phyloP scores from a whole-genome alignment of 129 eudicot species.

The Lonicera japonica region DNA sequence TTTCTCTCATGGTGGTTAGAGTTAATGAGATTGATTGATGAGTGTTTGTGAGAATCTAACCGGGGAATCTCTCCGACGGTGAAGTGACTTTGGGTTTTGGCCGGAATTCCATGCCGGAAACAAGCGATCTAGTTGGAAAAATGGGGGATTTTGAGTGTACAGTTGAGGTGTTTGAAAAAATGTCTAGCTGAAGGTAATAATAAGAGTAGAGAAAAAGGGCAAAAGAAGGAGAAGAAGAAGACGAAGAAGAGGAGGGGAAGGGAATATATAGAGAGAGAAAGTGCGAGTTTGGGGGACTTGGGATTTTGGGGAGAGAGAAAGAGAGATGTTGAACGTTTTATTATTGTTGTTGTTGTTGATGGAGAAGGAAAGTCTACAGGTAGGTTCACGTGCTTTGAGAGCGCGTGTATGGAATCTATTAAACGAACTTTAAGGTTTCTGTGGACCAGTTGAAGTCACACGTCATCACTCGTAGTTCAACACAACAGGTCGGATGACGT shows the following conservation, averaged over 20 bases:
- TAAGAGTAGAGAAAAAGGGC: not conserved
- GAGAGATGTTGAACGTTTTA: constrained; percentile 13
- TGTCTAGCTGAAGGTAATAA: constrained; percentile 17
- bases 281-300: not conserved
- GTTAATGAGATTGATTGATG: not conserved
- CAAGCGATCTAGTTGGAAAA: constrained; percentile 18
- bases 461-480: not conserved
- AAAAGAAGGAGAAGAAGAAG: too few species aligned
- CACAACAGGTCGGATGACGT: not conserved
- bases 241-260: too few species aligned
- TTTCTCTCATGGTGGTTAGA: not conserved
- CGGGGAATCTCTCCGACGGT: constrained; percentile 8
- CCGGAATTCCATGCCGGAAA: constrained; percentile 18
- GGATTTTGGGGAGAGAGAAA: constrained; percentile 21
- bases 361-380: constrained; percentile 11
- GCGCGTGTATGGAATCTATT: constrained; percentile 38
- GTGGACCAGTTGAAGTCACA: not conserved
- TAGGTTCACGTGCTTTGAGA: constrained; percentile 33
- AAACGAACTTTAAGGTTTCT: constrained; percentile 31
- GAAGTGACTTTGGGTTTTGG: constrained; percentile 7
- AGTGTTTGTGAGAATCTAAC: not conserved
- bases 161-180: constrained; percentile 30
- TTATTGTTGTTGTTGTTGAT: too few species aligned
- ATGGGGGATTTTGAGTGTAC: not conserved
- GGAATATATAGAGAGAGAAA: not conserved